Evolutionary conservation across 139 green algal species (phyloP).

Genomic region (Chlorella sp.): DNA sequence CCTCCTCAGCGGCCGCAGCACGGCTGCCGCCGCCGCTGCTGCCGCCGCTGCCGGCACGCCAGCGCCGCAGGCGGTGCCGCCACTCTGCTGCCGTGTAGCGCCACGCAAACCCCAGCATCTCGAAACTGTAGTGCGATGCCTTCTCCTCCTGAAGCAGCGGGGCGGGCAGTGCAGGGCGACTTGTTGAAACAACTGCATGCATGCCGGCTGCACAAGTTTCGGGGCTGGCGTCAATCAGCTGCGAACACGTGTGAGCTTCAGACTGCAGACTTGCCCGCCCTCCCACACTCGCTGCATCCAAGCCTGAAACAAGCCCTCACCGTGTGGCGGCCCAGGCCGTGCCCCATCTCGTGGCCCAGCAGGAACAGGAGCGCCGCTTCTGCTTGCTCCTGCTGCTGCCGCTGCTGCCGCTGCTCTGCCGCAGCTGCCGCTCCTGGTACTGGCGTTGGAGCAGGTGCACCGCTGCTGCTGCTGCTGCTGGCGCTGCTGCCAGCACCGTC

Average conservation of each 20-base stretch:
- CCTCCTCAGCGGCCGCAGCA: neutral
- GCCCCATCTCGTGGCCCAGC: neutral
- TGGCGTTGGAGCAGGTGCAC: neutral
- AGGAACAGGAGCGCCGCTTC: slow-evolving; percentile 4
- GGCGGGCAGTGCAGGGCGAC: too few relatives aligned
- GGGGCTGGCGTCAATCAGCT: too few relatives aligned
- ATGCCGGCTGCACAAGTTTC: too few relatives aligned
- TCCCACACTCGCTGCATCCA: neutral
- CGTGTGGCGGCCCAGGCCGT: neutral
- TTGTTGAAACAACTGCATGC: too few relatives aligned
- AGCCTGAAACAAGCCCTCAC: neutral
- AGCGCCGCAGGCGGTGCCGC: neutral
- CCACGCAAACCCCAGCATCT: neutral
- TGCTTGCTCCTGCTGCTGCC: neutral
- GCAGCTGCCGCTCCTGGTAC: neutral
- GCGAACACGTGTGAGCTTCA: too few relatives aligned
- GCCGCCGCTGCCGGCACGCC: neutral
- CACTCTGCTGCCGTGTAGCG: neutral
- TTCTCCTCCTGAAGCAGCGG: neutral
- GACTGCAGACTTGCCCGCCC: too few relatives aligned
- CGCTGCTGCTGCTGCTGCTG: neutral
- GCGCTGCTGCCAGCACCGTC: neutral
- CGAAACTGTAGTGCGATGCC: neutral
- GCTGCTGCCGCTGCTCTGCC: neutral
- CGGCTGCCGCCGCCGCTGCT: too few relatives aligned